Evolutionary conservation across 2,329 filamentous ascomycete genomes (phyloP).

Genomic region (Annulohypoxylon truncatum): DNA sequence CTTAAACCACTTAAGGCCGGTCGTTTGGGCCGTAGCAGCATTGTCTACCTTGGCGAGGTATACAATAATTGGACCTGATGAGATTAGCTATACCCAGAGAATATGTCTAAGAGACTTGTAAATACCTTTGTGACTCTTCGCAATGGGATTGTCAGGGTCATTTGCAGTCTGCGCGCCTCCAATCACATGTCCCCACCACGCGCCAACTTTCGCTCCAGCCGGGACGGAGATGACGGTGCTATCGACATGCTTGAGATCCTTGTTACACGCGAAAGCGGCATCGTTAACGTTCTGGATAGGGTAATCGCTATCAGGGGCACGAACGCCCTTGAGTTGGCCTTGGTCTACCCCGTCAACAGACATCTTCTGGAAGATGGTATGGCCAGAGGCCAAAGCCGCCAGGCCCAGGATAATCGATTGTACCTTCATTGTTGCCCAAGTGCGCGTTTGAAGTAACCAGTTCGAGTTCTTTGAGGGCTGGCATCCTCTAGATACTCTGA

Average conservation of each 20-base stretch:
- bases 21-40: conserved; percentile 55
- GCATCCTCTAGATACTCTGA: neutral
- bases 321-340: conserved; percentile 61
- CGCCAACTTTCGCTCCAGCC: conserved; percentile 61
- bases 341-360: conserved; percentile 62
- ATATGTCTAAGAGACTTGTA: neutral
- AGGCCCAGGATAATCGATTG: conserved; percentile 35
- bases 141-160: conserved; percentile 62
- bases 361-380: conserved; percentile 49
- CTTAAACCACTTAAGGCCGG: conserved; percentile 63
- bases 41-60: conserved; percentile 63
- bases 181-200: conserved; percentile 63
- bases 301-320: conserved; percentile 61
- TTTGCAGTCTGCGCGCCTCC: conserved; percentile 58
- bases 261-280: conserved; percentile 60
- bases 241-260: conserved; percentile 52
- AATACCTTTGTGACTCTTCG: conserved; percentile 59
- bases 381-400: conserved; percentile 30
- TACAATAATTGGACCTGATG: conserved; percentile 59
- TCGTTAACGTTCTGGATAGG: conserved; percentile 62
- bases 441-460: neutral
- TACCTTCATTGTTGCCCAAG: conserved; percentile 31
- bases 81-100: conserved; percentile 21
- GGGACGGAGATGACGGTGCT: conserved; percentile 58
- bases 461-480: neutral